Evolutionary conservation across 1,284 basidiomycete species (phyloP), one percentile per base, ranked within the genome.

Genomic region (Moesziomyces parantarcticus): DNA sequence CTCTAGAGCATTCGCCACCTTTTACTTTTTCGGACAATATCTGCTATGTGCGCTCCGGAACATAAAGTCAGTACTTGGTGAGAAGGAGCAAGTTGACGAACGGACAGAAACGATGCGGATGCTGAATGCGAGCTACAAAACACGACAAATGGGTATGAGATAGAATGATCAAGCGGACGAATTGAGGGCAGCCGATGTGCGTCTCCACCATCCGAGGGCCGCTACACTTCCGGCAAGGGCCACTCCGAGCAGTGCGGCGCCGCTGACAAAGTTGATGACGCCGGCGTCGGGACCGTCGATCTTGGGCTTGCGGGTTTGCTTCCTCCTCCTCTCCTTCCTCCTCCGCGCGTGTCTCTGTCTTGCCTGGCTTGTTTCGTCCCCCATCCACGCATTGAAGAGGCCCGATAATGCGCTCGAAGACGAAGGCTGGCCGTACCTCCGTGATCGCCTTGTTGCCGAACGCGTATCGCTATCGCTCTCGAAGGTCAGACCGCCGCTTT

Each of bases 141-240:
- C 8, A 29, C 9, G 29, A 25, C 26, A 32, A 21, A 29, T 47
- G 14, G 11, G 18, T 10, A 18, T 11, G 7, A n/a, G 29, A 21
- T 32, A 20, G 18, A 26, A 21, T 10, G 34, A 16, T 51, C 41
- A 72, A 18, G 53, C 58, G 10, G 69, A 58, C 10, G 70, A 58
- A 13, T 68, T 68, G 41, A 68, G 41, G 0, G 70, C 64, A 23
- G 60, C 65, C 21, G 66, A 66, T 1, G 62, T 69, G 11, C 72
- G 63, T 53, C 72, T 59, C 72, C 72, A 75, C 72, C 72, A 75
- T 0, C 72, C 67, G 22, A 75, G 22, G 18, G 72, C 72, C 13
- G 72, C 72, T 10, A 75, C 66, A 39, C 72, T 64, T 11, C 72
- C 72, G 4, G 72, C 72, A 49, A 75, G 42, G 3, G 72, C 72